Conservation (phyloP, 805 yeast species). For the Candida ulmi region DNA sequence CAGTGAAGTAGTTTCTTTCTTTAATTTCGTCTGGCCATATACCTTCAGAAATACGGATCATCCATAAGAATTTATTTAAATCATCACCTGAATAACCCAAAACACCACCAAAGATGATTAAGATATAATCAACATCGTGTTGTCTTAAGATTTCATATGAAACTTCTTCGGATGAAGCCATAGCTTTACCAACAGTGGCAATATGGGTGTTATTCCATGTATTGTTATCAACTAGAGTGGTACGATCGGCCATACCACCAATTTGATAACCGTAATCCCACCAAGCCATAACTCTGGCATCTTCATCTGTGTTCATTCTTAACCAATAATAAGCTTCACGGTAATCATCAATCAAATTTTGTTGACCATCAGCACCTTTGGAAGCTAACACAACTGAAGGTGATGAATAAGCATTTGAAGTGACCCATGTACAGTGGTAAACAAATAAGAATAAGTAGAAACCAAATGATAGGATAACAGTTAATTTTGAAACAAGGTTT, state of each 20-base stretch:
- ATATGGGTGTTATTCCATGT: conserved; percentile 99
- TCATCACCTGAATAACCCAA: conserved; percentile 96
- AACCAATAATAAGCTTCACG: conserved; percentile 99
- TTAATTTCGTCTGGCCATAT: conserved; percentile 98
- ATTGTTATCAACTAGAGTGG: conserved; percentile 96
- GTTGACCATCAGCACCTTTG: conserved; percentile 77
- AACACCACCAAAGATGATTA: conserved; percentile 90
- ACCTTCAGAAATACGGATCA: conserved; percentile 98
- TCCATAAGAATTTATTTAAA: conserved; percentile 94
- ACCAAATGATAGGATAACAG: conserved; percentile 62
- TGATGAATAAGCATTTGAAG: conserved; percentile 91
- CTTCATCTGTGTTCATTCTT: conserved; percentile 95
- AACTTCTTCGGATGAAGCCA: conserved; percentile 84
- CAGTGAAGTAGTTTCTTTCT: conserved; percentile 80
- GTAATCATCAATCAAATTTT: conserved; percentile 85
- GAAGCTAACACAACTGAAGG: conserved; percentile 96
- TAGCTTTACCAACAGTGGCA: conserved; percentile 98
- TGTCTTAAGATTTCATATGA: conserved; percentile 84
- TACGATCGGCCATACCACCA: conserved; percentile 99
- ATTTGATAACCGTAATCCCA: conserved; percentile 99
- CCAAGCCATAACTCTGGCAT: conserved; percentile 96
- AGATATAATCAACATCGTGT: conserved; percentile 92
- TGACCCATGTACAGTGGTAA: conserved; percentile 95
- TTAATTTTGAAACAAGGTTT: conserved; percentile 44
- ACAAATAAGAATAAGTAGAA: conserved; percentile 79